phyloP scores from a whole-genome alignment of 345 rosid species.

The Populus davidiana region DNA sequence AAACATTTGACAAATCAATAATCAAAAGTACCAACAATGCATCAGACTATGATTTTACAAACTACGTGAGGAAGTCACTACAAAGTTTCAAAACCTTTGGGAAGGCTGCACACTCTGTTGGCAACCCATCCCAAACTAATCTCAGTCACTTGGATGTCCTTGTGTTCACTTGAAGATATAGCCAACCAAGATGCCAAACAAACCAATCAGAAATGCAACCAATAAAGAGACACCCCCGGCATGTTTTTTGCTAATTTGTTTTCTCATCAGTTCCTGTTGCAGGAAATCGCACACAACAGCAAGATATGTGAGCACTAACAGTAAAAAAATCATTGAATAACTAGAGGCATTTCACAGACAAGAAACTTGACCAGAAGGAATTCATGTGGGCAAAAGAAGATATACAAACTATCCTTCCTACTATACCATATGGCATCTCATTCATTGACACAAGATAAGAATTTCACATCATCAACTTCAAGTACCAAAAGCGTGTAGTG shows the following conservation, averaged over 20 bases:
- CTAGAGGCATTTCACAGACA: neutral
- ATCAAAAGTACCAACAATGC: neutral
- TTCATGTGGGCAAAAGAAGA: neutral
- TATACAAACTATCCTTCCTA: neutral
- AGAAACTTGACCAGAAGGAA: neutral
- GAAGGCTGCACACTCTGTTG: neutral
- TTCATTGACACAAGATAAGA: neutral
- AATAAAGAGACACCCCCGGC: constrained; percentile 44
- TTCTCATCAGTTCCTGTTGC: constrained; percentile 60
- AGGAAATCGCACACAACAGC: neutral
- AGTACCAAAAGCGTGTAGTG: neutral
- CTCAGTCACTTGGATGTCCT: neutral
- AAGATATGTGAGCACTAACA: neutral
- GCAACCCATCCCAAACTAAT: constrained; percentile 6
- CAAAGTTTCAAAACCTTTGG: neutral
- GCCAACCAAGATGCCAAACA: constrained; percentile 57
- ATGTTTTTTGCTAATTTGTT: constrained; percentile 42
- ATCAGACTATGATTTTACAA: constrained; percentile 3
- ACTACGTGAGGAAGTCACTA: neutral
- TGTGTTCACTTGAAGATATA: constrained; percentile 46
- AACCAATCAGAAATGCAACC: constrained; percentile 50
- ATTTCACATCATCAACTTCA: neutral
- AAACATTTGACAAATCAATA: constrained; percentile 1
- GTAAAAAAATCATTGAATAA: neutral
- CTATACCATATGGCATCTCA: neutral